phyloP scores from a whole-genome alignment of 495 filamentous ascomycete species.

The Patellaria atrata region DNA sequence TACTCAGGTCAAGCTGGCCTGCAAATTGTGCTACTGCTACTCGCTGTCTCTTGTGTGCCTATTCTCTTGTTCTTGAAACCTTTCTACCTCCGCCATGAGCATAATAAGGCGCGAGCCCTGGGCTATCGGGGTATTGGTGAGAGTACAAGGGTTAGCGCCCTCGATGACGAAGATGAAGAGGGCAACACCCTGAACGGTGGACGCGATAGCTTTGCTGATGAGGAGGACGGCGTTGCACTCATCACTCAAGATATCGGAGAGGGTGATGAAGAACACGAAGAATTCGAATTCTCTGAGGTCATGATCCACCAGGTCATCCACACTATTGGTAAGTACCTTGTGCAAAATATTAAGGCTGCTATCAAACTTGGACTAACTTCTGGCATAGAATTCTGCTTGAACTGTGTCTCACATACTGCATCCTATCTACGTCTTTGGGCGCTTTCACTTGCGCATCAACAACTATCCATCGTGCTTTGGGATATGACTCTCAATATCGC shows the following conservation, averaged over 20 bases:
- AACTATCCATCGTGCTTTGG: constrained; percentile 94
- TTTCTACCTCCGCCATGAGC: constrained; percentile 79
- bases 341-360: not conserved
- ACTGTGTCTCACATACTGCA: constrained; percentile 96
- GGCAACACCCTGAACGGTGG: constrained; percentile 38
- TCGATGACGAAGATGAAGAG: constrained; percentile 54
- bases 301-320: constrained; percentile 99
- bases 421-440: constrained; percentile 99
- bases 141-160: constrained; percentile 66
- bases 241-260: constrained; percentile 70
- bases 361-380: constrained; percentile 4
- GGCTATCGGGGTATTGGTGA: constrained; percentile 91
- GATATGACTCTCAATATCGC: constrained; percentile 77
- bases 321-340: constrained; percentile 62
- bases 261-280: constrained; percentile 73
- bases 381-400: constrained; percentile 88
- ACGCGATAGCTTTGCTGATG: constrained; percentile 62
- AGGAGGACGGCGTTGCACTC: constrained; percentile 80
- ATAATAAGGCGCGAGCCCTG: constrained; percentile 71
- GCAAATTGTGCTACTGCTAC: constrained; percentile 64
- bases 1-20: constrained; percentile 62
- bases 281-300: constrained; percentile 89
- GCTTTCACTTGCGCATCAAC: constrained; percentile 90
- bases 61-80: constrained; percentile 90
- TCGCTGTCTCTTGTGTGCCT: constrained; percentile 77